A percentile compares a stretch with the other conserved stretches of the same genome.
Evolutionary conservation across 2,329 filamentous ascomycete species (phyloP).

Genomic region (Myotisia sp.): DNA sequence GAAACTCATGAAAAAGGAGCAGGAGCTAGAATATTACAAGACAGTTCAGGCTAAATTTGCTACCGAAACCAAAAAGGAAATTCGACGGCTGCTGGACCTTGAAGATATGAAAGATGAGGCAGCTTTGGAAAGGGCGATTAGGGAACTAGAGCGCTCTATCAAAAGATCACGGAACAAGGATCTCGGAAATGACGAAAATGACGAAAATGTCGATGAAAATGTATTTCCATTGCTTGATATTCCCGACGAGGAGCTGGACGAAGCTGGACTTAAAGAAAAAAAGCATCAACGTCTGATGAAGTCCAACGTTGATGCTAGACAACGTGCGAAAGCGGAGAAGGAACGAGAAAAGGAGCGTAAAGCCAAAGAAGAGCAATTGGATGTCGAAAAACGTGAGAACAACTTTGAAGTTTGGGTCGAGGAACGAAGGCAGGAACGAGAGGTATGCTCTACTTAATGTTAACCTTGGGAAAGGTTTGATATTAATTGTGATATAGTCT

Average conservation of each 20-base stretch:
- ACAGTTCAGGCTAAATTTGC: slow-evolving; percentile 59
- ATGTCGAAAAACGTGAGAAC: slow-evolving; percentile 69
- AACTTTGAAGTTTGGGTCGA: slow-evolving; percentile 77
- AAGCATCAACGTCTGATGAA: slow-evolving; percentile 85
- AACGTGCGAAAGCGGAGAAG: slow-evolving; percentile 90
- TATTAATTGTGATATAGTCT: slow-evolving; percentile 27
- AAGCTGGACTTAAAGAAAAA: slow-evolving; percentile 81
- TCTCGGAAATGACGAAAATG: slow-evolving; percentile 68
- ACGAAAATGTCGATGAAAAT: slow-evolving; percentile 60
- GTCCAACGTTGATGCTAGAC: slow-evolving; percentile 82
- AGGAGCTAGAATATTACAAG: slow-evolving; percentile 88
- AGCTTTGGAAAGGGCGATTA: slow-evolving; percentile 68
- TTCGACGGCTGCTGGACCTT: slow-evolving; percentile 67
- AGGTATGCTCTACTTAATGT: slow-evolving; percentile 21
- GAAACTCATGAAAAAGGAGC: slow-evolving; percentile 87
- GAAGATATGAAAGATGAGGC: slow-evolving; percentile 87
- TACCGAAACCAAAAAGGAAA: slow-evolving; percentile 80
- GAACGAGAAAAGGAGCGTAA: slow-evolving; percentile 75
- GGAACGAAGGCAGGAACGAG: slow-evolving; percentile 60
- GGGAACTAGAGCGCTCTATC: slow-evolving; percentile 80
- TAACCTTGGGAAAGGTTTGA: neutral
- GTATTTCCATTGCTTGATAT: slow-evolving; percentile 80
- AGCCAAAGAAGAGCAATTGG: slow-evolving; percentile 68
- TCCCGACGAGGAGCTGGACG: slow-evolving; percentile 84
- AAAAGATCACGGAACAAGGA: slow-evolving; percentile 86